Base-by-base conservation (phyloP, 306 rosid genomes). In the Lagenaria siceraria region DNA sequence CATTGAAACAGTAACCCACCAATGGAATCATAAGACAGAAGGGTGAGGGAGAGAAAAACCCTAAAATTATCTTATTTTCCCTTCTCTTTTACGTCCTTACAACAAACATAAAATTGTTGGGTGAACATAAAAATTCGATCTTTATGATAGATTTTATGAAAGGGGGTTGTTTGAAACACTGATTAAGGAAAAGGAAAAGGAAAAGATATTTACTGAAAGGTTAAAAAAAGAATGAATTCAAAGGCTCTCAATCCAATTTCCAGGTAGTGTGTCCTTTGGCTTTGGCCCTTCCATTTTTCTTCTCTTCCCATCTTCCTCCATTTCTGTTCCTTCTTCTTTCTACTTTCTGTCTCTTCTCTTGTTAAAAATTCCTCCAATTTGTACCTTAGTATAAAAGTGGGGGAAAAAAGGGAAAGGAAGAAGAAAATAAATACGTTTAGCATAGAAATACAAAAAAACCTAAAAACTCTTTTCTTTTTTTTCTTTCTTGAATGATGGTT, bases 401-500 rank as follows among this genome's bases (percentile, higher is more conserved):
- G 74, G 53, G 15, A 29, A 33, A 25, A 52, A 58, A 27, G 52
- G 72, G 78, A 7, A 49, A 79, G 64, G 63, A 74, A 60, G 76
- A 21, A 49, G 58, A 53, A 51, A 80, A 21, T 51, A 64, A 82
- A 66, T 68, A 62, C 66, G 56, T 42, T 40, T 24, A 68, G 49
- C 72, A 25, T 84, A 63, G 82, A 71, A 51, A 79, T 55, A 55
- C 38, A 25, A 24, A 25, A 24, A 63, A 63, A 63, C 75, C 78
- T 52, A 69, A 58, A 46, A 46, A 51, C 55, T 42, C 11, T 35
- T 76, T 81, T 4, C 11, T 15, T 49, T 15, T 15, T 49, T 15
- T 49, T 49, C 14, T 60, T 13, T 69, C 8, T 48, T 29, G 78
- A 77, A 52, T 75, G 79, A 89, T 88, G 90, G 87, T 78, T 92